These are phyloP conservation scores for Rhizoctonia solani DNA, from an alignment of 1,284 basidiomycete genomes.

Conservation along the genomic window DNA sequence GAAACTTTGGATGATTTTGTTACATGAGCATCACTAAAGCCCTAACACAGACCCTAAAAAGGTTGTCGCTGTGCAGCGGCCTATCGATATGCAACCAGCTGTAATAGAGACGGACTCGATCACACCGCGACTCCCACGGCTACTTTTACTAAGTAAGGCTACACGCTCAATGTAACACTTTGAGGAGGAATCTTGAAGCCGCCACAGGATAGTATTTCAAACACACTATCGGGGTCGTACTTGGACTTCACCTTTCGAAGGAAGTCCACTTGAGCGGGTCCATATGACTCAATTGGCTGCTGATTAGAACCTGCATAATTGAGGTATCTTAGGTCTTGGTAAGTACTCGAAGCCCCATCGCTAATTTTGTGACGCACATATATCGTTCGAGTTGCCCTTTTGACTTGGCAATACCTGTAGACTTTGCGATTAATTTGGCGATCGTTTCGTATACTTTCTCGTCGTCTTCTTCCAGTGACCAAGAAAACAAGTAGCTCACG, in stretches of 20 bases:
- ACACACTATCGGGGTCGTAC: constrained; percentile 3
- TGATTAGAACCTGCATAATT: constrained; percentile 9
- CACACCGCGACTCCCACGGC: no score
- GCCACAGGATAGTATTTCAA: background rate
- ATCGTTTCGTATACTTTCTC: background rate
- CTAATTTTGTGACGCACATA: background rate
- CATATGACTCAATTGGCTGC: background rate
- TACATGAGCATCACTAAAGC: no score
- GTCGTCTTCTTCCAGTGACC: background rate
- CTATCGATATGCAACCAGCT: no score
- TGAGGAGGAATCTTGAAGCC: constrained; percentile 16
- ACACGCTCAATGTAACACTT: no score
- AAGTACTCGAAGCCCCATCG: background rate
- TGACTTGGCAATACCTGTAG: background rate
- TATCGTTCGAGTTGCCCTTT: constrained; percentile 1
- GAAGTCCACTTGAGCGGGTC: background rate
- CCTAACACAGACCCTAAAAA: no score
- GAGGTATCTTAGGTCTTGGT: background rate
- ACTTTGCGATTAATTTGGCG: background rate
- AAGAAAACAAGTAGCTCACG: constrained; percentile 12
- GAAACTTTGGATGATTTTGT: no score
- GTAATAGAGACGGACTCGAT: no score
- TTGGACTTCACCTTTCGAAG: background rate
- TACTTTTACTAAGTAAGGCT: no score
- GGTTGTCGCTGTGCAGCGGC: no score